A percentile compares a stretch with the other conserved stretches of the same genome.
Conservation (phyloP, 1,284 basidiomycete species). For the Sanghuangporus baumii region DNA sequence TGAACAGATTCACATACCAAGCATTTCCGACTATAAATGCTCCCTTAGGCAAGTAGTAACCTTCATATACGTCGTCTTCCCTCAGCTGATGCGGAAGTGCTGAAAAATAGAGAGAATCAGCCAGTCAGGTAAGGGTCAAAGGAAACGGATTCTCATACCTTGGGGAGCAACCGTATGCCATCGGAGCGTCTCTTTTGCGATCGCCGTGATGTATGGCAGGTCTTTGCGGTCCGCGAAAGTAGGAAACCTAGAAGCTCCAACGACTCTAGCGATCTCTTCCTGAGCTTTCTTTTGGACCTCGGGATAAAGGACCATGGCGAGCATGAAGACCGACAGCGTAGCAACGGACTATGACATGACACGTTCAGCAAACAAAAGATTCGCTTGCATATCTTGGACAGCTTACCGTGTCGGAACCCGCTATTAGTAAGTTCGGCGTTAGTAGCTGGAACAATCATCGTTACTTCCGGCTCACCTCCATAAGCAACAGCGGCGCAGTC, state of each 20-base stretch:
- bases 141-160: conserved; percentile 2
- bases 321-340: conserved; percentile 45
- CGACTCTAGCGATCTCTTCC: conserved; percentile 54
- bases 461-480: not conserved
- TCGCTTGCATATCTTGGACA: not conserved
- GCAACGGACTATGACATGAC: conserved; percentile 38
- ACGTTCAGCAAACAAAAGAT: not conserved
- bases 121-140: not conserved
- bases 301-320: conserved; percentile 48
- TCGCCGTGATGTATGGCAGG: conserved; percentile 55
- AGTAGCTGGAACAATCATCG: not conserved
- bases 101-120: conserved; percentile 2
- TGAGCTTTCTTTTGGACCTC: conserved; percentile 50
- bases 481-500: conserved; percentile 14
- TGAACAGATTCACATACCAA: conserved; percentile 8
- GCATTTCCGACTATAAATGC: conserved; percentile 17
- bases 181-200: conserved; percentile 56
- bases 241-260: conserved; percentile 56
- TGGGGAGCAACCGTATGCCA: conserved; percentile 51
- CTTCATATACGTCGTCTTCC: conserved; percentile 18
- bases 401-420: not conserved
- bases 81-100: conserved; percentile 16
- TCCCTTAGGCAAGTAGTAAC: conserved; percentile 19
- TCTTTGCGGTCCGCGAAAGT: conserved; percentile 52
- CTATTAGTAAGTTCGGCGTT: not conserved